Conservation (phyloP, 768 basidiomycete species). For the Trametes cubensis region DNA sequence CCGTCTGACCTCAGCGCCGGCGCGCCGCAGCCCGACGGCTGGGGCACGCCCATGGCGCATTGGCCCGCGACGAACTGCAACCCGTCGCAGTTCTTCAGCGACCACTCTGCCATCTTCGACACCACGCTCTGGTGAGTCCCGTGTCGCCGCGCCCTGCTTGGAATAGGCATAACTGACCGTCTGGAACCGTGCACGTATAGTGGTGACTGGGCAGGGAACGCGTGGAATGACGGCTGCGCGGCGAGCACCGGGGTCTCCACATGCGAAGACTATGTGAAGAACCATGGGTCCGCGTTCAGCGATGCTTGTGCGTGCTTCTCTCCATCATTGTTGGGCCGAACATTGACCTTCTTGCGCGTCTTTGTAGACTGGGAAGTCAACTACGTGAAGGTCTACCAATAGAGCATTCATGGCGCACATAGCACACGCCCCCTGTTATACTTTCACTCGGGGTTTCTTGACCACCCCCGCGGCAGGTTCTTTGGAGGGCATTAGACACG, state of each 20-base stretch:
- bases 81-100: conserved; percentile 76
- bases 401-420: not conserved
- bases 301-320: conserved; percentile 71
- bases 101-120: conserved; percentile 81
- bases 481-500: conserved; percentile 2
- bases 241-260: conserved; percentile 81
- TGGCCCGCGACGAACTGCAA: conserved; percentile 79
- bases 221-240: conserved; percentile 78
- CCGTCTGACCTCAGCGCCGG: conserved; percentile 75
- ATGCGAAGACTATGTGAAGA: conserved; percentile 76
- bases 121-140: conserved; percentile 77
- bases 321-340: conserved; percentile 3
- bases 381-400: conserved; percentile 73
- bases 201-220: conserved; percentile 87
- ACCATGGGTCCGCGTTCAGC: conserved; percentile 66
- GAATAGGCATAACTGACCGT: not conserved
- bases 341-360: conserved; percentile 3
- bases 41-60: conserved; percentile 77
- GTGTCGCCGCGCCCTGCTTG: not conserved
- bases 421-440: not conserved
- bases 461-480: not conserved
- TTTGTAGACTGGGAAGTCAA: conserved; percentile 78
- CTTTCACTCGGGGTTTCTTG: not conserved
- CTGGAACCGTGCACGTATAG: conserved; percentile 36
- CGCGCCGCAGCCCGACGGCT: conserved; percentile 68